phyloP scores from a whole-genome alignment of 2,329 filamentous ascomycete species.

The Verticillium zaregamsianum region DNA sequence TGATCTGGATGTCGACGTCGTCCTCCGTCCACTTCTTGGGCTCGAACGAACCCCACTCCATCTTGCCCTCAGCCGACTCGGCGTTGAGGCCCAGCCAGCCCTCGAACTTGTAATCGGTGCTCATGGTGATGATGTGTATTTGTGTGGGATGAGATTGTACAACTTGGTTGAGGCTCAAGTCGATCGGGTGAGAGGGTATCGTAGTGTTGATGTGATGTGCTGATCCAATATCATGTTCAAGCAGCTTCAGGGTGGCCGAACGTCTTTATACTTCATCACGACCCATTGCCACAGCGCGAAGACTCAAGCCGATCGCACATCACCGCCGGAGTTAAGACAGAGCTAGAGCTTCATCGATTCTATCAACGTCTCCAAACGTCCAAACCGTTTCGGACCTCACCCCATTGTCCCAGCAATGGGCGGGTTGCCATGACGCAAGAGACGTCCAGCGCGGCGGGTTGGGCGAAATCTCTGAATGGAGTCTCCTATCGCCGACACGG shows the following conservation, averaged over 20 bases:
- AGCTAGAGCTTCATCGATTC: not conserved
- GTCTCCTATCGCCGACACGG: not conserved
- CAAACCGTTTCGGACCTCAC: not conserved
- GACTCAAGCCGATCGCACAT: not conserved
- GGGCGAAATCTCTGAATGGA: not conserved
- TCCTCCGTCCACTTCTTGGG: conserved; percentile 62
- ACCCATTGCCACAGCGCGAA: not conserved
- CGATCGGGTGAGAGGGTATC: not conserved
- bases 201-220: not conserved
- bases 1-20: conserved; percentile 61
- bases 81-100: conserved; percentile 42
- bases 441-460: not conserved
- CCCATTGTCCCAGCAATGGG: not conserved
- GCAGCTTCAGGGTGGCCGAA: not conserved
- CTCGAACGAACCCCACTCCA: conserved; percentile 52
- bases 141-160: not conserved
- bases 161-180: not conserved
- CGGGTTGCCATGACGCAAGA: not conserved
- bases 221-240: not conserved
- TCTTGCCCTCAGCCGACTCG: conserved; percentile 41
- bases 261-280: not conserved
- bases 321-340: not conserved
- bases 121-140: conserved; percentile 16
- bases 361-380: not conserved
- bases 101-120: conserved; percentile 40